Conservation (phyloP, 768 basidiomycete genomes). For the Flagelloscypha sp. region DNA sequence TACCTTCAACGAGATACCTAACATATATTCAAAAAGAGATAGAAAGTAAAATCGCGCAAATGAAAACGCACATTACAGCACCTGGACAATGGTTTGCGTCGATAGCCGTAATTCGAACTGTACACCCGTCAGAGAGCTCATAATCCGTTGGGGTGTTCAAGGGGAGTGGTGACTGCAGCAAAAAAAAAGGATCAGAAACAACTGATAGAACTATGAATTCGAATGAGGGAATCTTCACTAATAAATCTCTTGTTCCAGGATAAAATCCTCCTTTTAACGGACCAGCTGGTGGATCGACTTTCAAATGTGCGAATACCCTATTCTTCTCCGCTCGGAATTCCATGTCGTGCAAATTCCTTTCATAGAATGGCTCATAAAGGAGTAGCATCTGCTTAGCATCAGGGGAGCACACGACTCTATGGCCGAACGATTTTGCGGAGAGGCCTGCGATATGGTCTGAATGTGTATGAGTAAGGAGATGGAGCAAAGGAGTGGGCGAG, state of each 20-base stretch:
- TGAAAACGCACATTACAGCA: conserved; percentile 69
- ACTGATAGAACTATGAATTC: not conserved
- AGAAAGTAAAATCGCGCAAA: conserved; percentile 1
- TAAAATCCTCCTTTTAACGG: conserved; percentile 42
- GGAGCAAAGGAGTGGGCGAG: conserved; percentile 39
- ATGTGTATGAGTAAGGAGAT: conserved; percentile 87
- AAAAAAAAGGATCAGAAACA: not conserved
- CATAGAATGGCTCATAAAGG: conserved; percentile 60
- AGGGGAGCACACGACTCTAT: conserved; percentile 65
- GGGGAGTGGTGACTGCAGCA: conserved; percentile 55
- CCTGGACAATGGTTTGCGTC: conserved; percentile 97
- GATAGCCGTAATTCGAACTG: conserved; percentile 67
- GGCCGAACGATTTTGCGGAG: conserved; percentile 64
- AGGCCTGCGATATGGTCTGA: conserved; percentile 81
- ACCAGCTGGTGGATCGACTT: conserved; percentile 39
- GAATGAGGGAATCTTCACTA: conserved; percentile 36
- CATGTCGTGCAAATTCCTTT: conserved; percentile 49
- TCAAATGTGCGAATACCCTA: conserved; percentile 62
- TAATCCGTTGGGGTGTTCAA: conserved; percentile 57
- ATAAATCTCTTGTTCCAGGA: conserved; percentile 53
- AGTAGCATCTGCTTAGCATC: conserved; percentile 86
- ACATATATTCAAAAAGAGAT: not conserved
- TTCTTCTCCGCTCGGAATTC: conserved; percentile 42
- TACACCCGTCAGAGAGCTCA: conserved; percentile 46
- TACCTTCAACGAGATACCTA: conserved; percentile 81